These are phyloP conservation scores for Grifola frondosa DNA, from an alignment of 1,284 basidiomycete genomes.

Conservation along the genomic window DNA sequence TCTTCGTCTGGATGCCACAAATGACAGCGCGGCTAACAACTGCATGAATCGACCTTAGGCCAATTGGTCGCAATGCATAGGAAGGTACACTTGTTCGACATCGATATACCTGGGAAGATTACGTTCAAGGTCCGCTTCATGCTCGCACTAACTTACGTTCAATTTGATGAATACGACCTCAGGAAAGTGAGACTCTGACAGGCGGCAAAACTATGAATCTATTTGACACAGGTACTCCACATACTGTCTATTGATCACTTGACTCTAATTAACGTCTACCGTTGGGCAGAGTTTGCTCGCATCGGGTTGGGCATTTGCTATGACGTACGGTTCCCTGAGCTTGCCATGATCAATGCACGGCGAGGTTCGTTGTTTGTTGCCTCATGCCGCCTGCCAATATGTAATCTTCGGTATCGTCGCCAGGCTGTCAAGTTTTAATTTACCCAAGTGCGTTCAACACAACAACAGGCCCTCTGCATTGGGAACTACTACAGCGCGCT, in stretches of 20 bases:
- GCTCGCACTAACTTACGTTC: background rate
- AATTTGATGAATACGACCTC: conserved; percentile 4
- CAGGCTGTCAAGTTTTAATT: conserved; percentile 87
- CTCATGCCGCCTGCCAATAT: background rate
- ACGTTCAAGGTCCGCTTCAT: conserved; percentile 74
- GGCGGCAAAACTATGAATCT: conserved; percentile 77
- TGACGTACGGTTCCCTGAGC: conserved; percentile 92
- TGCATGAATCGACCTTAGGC: conserved; percentile 43
- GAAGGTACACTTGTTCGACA: conserved; percentile 97
- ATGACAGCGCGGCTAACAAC: no score
- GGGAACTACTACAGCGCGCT: conserved; percentile 89
- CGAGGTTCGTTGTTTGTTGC: conserved; percentile 51
- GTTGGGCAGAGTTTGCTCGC: conserved; percentile 76
- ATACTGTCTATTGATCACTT: background rate
- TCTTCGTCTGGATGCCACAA: conserved; percentile 17
- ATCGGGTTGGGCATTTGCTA: conserved; percentile 93
- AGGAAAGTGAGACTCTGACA: conserved; percentile 94
- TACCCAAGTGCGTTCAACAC: conserved; percentile 91
- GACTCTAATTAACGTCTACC: background rate
- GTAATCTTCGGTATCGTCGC: conserved; percentile 1
- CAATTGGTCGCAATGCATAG: conserved; percentile 87
- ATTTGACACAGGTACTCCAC: conserved; percentile 79
- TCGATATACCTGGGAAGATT: conserved; percentile 96
- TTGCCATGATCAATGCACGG: conserved; percentile 89
- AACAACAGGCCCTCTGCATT: conserved; percentile 95